Percentiles rank a stretch among this genome's conserved stretches.
These are phyloP conservation scores for Aureobasidium lini DNA, from an alignment of 2,329 filamentous ascomycete genomes.

Conservation along the genomic window DNA sequence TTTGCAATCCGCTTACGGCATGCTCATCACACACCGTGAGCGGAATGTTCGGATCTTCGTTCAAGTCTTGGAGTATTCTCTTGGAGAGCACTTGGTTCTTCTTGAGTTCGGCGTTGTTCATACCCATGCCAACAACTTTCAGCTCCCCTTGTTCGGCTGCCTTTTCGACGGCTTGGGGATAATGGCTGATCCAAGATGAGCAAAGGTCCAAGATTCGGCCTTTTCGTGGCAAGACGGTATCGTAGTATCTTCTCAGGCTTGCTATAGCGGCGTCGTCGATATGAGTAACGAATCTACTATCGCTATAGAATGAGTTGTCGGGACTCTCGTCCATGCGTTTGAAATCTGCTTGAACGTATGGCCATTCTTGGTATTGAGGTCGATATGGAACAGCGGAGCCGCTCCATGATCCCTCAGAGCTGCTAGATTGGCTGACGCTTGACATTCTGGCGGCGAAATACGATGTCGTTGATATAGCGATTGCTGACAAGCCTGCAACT, in stretches of 20 bases:
- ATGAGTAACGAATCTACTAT: conserved; percentile 46
- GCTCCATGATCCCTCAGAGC: neutral
- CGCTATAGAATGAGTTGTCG: conserved; percentile 33
- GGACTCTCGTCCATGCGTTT: conserved; percentile 30
- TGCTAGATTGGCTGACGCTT: neutral
- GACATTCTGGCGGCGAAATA: conserved; percentile 3
- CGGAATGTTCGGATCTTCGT: conserved; percentile 30
- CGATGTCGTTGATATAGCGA: neutral
- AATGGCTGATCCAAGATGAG: conserved; percentile 44
- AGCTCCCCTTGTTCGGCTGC: conserved; percentile 28
- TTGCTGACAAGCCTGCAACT: conserved; percentile 7
- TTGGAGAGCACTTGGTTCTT: conserved; percentile 15
- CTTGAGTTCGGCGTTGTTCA: conserved; percentile 41
- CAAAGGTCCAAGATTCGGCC: conserved; percentile 45
- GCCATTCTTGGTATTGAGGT: conserved; percentile 28
- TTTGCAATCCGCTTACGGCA: conserved; percentile 4
- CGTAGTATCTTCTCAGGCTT: conserved; percentile 40
- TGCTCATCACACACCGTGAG: conserved; percentile 13
- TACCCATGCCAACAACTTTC: conserved; percentile 40
- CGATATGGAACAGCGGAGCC: conserved; percentile 20
- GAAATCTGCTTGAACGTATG: conserved; percentile 33
- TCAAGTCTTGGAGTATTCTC: conserved; percentile 38
- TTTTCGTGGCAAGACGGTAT: conserved; percentile 32
- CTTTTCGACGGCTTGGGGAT: conserved; percentile 28
- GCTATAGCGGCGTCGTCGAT: conserved; percentile 45